Percentiles rank a stretch among this genome's conserved stretches.
Conservation (phyloP, 2,329 filamentous ascomycete species). For the Trichoderma afroharzianum region DNA sequence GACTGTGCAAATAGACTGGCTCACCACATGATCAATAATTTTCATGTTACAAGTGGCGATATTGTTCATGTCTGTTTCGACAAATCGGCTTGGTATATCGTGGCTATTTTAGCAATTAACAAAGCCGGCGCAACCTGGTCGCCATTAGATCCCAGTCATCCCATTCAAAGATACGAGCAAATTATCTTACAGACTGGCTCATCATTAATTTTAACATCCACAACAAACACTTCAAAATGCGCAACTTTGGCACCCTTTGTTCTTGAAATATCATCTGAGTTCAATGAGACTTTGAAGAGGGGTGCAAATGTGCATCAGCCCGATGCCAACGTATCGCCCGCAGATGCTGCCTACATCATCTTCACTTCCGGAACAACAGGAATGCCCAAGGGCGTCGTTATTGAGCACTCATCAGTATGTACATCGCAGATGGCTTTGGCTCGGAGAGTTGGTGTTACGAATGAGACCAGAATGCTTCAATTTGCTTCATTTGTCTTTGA, state of each 20-base stretch:
- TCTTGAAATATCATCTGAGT: background rate
- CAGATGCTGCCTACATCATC: background rate
- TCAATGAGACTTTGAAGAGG: background rate
- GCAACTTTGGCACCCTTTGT: background rate
- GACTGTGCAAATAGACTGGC: conserved; percentile 9
- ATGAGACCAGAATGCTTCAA: background rate
- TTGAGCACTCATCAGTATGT: background rate
- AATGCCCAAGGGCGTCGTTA: conserved; percentile 9
- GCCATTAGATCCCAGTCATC: conserved; percentile 13
- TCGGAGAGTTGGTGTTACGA: background rate
- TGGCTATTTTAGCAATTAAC: conserved; percentile 19
- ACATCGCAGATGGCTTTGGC: background rate
- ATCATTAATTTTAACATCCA: background rate
- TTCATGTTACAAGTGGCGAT: conserved; percentile 18
- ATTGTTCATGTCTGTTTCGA: conserved; percentile 14
- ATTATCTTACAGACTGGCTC: background rate
- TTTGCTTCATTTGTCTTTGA: conserved; percentile 22
- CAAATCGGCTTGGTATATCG: conserved; percentile 17
- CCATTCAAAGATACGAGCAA: background rate
- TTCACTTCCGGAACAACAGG: conserved; percentile 17
- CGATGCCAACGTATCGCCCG: background rate
- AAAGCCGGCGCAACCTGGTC: conserved; percentile 20
- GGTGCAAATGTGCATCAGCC: background rate
- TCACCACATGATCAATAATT: background rate
- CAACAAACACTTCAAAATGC: background rate